phyloP scores from a whole-genome alignment of 768 basidiomycete genomes.

The Trametes gibbosa region DNA sequence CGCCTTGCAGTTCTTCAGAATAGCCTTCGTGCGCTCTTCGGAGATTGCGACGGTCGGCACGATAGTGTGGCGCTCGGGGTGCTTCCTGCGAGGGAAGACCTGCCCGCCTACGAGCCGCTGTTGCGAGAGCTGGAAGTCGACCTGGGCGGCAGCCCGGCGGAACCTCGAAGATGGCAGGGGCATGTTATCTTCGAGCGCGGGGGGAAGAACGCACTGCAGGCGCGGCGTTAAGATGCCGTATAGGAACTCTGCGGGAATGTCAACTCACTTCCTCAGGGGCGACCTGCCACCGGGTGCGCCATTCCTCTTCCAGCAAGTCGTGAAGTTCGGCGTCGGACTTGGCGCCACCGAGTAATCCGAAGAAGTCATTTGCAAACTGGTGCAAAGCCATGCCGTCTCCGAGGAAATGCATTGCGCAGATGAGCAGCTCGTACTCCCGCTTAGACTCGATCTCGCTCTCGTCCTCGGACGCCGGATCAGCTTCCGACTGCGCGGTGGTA shows the following conservation, averaged over 20 bases:
- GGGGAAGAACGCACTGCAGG: conserved; percentile 33
- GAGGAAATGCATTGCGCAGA: conserved; percentile 78
- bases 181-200: conserved; percentile 45
- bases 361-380: conserved; percentile 78
- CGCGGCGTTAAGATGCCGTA: conserved; percentile 1
- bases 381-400: conserved; percentile 89
- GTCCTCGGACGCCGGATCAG: conserved; percentile 16
- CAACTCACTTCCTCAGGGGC: conserved; percentile 20
- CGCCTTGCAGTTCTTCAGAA: conserved; percentile 68
- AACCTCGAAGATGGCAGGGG: conserved; percentile 39
- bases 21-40: conserved; percentile 51
- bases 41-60: conserved; percentile 68
- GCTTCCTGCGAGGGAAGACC: conserved; percentile 53
- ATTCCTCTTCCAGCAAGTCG: conserved; percentile 32
- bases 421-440: conserved; percentile 56
- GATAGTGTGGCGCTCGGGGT: conserved; percentile 52
- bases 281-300: conserved; percentile 30
- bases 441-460: conserved; percentile 15
- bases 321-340: conserved; percentile 32
- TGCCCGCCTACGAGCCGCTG: conserved; percentile 70
- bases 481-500: not conserved
- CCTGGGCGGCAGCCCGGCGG: conserved; percentile 42
- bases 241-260: not conserved
- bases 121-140: conserved; percentile 58
- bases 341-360: conserved; percentile 51